phyloP scores from a whole-genome alignment of 208 protist genomes.

The Angomonas ambiguus region DNA sequence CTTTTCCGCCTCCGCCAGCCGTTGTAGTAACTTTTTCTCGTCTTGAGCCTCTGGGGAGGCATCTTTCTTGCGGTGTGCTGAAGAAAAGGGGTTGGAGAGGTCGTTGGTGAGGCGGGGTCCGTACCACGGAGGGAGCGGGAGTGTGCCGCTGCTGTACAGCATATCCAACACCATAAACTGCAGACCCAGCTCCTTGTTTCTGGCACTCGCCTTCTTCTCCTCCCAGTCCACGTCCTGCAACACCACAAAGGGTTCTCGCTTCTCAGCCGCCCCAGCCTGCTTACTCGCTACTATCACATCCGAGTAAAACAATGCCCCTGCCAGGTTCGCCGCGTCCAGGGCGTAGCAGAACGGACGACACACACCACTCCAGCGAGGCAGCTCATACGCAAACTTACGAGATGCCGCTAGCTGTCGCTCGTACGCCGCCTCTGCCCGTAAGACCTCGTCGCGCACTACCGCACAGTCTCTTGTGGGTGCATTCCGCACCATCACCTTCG shows the following conservation, averaged over 20 bases:
- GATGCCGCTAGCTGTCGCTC: background rate
- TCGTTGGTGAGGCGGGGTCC: background rate
- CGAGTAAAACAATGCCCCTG: background rate
- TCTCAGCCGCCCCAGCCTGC: background rate
- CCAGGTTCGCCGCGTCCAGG: background rate
- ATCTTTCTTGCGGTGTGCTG: background rate
- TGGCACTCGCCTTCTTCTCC: background rate
- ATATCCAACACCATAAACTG: background rate
- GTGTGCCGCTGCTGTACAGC: background rate
- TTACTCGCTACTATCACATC: background rate
- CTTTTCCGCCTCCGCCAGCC: constrained; percentile 16
- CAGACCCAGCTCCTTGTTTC: background rate
- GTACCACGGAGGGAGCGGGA: background rate
- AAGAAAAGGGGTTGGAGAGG: background rate
- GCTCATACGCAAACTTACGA: background rate
- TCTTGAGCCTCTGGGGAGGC: constrained; percentile 3
- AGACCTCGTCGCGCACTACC: background rate
- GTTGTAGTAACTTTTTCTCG: background rate
- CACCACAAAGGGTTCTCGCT: background rate
- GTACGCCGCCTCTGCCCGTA: background rate
- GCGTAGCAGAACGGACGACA: background rate
- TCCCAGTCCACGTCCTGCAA: background rate
- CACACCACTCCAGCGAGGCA: background rate
- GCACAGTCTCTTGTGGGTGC: background rate
- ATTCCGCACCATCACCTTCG: background rate